These are phyloP conservation scores for Apophysomyces sp. DNA, from an alignment of 371 early-diverging fungal genomes.

Conservation along the genomic window DNA sequence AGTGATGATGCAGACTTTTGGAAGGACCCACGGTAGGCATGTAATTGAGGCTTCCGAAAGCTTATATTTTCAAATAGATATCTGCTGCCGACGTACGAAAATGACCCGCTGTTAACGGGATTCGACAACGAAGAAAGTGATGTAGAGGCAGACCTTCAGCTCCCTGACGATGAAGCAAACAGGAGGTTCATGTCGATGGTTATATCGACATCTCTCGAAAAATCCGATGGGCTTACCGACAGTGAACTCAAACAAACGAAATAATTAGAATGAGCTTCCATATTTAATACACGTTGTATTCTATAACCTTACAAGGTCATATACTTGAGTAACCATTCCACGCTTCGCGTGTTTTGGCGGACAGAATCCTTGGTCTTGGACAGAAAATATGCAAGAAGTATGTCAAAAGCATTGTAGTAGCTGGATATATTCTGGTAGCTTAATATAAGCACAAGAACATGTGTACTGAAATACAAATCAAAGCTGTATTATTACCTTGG, in stretches of 20 bases:
- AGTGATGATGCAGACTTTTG: slow-evolving; percentile 60
- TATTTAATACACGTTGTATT: too few species aligned
- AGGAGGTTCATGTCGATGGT: slow-evolving; percentile 28
- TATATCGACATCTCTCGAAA: slow-evolving; percentile 19
- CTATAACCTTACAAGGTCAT: too few species aligned
- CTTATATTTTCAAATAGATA: slow-evolving; percentile 31
- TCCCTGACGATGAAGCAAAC: slow-evolving; percentile 36
- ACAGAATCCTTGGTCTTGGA: too few species aligned
- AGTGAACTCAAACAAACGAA: background rate
- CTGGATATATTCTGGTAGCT: too few species aligned
- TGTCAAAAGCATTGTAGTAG: too few species aligned
- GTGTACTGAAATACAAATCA: too few species aligned
- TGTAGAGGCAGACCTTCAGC: slow-evolving; percentile 33
- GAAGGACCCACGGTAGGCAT: slow-evolving; percentile 71
- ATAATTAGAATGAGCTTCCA: background rate
- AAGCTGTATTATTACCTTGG: too few species aligned
- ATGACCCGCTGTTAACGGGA: slow-evolving; percentile 84
- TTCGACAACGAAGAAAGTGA: slow-evolving; percentile 64
- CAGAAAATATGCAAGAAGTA: too few species aligned
- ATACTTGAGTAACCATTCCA: too few species aligned
- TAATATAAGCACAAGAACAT: too few species aligned
- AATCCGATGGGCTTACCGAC: slow-evolving; percentile 6
- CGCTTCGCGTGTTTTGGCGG: too few species aligned
- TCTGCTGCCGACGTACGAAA: slow-evolving; percentile 81
- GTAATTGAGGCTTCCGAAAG: background rate